Percentiles rank a stretch among this genome's conserved stretches.
Conservation (phyloP, 768 basidiomycete species). For the Lactarius hengduanensis region DNA sequence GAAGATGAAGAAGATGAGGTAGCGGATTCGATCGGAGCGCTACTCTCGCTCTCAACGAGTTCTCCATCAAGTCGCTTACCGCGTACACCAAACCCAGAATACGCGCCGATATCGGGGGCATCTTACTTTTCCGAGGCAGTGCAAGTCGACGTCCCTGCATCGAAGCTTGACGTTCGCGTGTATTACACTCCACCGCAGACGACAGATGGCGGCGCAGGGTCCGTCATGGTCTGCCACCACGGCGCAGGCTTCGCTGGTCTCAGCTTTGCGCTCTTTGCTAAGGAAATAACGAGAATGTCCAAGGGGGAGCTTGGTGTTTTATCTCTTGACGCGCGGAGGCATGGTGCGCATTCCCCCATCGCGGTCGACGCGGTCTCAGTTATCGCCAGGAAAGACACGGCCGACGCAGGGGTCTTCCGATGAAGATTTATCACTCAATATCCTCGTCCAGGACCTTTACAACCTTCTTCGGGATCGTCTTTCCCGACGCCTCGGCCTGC, state of each 20-base stretch:
- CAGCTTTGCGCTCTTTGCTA: conserved; percentile 89
- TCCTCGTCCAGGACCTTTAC: conserved; percentile 73
- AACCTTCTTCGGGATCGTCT: conserved; percentile 66
- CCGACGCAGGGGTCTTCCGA: conserved; percentile 40
- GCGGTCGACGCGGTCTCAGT: conserved; percentile 18
- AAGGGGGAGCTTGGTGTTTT: conserved; percentile 78
- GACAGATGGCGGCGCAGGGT: conserved; percentile 43
- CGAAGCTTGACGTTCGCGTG: conserved; percentile 67
- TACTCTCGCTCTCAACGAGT: conserved; percentile 61
- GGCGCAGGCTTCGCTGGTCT: conserved; percentile 92
- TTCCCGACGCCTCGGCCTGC: conserved; percentile 58
- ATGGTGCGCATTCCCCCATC: conserved; percentile 55
- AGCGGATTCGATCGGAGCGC: conserved; percentile 54
- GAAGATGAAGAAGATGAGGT: conserved; percentile 55
- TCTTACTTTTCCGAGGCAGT: conserved; percentile 78
- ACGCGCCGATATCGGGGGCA: conserved; percentile 73
- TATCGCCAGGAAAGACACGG: conserved; percentile 60
- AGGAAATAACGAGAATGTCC: conserved; percentile 60
- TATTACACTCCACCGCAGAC: conserved; percentile 78
- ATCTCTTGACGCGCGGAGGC: conserved; percentile 78
- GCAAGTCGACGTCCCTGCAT: conserved; percentile 64
- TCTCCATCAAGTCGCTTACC: conserved; percentile 53
- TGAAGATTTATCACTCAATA: conserved; percentile 68
- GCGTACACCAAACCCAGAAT: conserved; percentile 56
- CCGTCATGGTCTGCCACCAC: conserved; percentile 90